Conservation (phyloP, 176 grass and related monocot genomes). For the Echinochloa phyllopogon region DNA sequence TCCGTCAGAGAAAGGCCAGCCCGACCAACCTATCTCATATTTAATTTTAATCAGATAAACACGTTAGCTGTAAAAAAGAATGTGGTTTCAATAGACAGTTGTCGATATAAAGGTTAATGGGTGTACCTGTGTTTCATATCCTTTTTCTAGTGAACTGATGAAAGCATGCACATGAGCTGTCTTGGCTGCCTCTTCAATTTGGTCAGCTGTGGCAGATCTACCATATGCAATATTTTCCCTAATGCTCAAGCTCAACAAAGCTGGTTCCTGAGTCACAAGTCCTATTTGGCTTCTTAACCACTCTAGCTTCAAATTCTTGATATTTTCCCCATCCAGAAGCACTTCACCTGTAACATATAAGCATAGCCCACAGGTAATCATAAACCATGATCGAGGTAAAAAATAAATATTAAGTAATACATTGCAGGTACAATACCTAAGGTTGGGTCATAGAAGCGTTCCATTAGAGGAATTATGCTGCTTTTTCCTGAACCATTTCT, state of each 20-base stretch:
- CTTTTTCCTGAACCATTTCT: constrained; percentile 99
- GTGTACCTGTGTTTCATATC: constrained; percentile 86
- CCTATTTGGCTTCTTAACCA: constrained; percentile 99
- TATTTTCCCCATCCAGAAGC: constrained; percentile 98
- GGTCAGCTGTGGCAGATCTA: constrained; percentile 84
- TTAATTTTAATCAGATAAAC: constrained; percentile 32
- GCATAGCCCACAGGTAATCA: neutral
- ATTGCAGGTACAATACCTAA: constrained; percentile 63
- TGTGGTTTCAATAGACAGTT: neutral
- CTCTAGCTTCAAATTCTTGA: constrained; percentile 84
- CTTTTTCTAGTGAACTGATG: constrained; percentile 94
- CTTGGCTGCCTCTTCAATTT: constrained; percentile 98
- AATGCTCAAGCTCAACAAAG: constrained; percentile 97
- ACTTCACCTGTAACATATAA: constrained; percentile 81
- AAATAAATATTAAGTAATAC: constrained; percentile 33
- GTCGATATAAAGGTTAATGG: constrained; percentile 6
- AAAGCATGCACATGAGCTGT: constrained; percentile 96
- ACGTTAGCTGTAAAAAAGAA: constrained; percentile 14
- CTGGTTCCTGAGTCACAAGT: constrained; percentile 96
- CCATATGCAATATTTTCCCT: constrained; percentile 97
- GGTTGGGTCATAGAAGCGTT: constrained; percentile 98
- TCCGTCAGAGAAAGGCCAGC: constrained; percentile 87
- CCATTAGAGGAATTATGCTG: constrained; percentile 99
- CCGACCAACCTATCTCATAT: constrained; percentile 76
- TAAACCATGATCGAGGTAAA: neutral